Base-by-base conservation (phyloP, 305 asterid species). In the Solanum hybrid region DNA sequence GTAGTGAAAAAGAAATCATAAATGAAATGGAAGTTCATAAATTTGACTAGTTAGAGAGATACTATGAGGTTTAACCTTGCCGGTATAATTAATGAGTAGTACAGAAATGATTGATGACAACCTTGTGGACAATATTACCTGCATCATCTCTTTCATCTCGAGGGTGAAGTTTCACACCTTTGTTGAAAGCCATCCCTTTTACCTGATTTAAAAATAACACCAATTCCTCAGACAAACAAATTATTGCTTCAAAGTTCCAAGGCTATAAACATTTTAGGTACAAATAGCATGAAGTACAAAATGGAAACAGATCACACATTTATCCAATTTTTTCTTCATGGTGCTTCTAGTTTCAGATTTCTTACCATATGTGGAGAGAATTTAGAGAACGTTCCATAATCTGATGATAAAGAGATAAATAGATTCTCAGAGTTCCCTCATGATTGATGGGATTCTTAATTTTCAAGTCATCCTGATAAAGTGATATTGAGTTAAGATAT, bases 141-240 rank as follows among this genome's bases (percentile, higher is more conserved):
- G 99, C 99, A 91, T 93, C 91, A 38, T 96, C 97, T 88, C 97
- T 93, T 91, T 97, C 99, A 91, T 96, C 95, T 32, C 95, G 92
- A 4, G 95, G 94, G 83, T 92, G 93, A 87, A 96, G 96, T 34
- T 92, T n/a, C 90, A 90, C 87, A 3, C 98, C 97, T 93, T 97
- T 97, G 95, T 97, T 96, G 78, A 93, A 90, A 88, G 98, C 99
- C 99, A 97, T 97, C 91, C 99, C 99, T 91, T 95, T 97, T 10
- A 96, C 99, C 99, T 97, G 94, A 83, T 86, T 89, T 89, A 88
- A 36, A 88, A 89, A 32, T 81, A 87, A 79, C 31, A 65, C 2
- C 4, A 61, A 78, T 76, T 89, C 72, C 86, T 20, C 11, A 34
- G 22, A 88, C 72, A 83, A 89, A 13, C 34, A 51, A 88, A 51